Evolutionary conservation across 352 stramenopile genomes (phyloP), one percentile per base, ranked within the genome.

Genomic region (Globisporangium cystogenes): DNA sequence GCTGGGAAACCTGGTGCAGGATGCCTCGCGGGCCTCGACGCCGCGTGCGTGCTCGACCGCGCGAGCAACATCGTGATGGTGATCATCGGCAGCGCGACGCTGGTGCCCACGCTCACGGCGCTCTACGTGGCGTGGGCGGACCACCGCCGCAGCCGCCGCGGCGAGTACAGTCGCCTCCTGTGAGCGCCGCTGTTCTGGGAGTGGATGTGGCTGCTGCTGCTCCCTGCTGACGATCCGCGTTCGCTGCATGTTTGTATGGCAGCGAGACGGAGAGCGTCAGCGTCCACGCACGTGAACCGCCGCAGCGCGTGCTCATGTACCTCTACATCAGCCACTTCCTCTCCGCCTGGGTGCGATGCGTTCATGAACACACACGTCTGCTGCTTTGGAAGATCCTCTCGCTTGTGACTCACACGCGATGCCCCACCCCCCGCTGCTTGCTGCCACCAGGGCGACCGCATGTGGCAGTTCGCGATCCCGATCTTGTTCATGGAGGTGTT

Each of bases 401-500:
- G n/a, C n/a, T n/a, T n/a, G n/a, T n/a, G n/a, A n/a, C n/a, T n/a
- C n/a, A n/a, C n/a, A n/a, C n/a, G n/a, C n/a, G n/a, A n/a, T n/a
- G n/a, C n/a, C n/a, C n/a, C n/a, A n/a, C n/a, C n/a, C n/a, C n/a
- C n/a, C n/a, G n/a, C n/a, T n/a, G n/a, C n/a, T n/a, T 15, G n/a
- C n/a, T n/a, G 10, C 18, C 5, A 15, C 24, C 43, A 86, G 82
- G 80, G 82, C 10, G 82, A 93, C 45, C 72, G 72, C 27, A 90
- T 93, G 69, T 93, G 82, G 82, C 68, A 78, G 35, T 90, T 93
- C 56, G 79, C 82, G 4, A 71, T 90, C 12, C 82, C 82, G 48
- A 78, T 93, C 37, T 55, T 93, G 44, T 90, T 93, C 62, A 93
- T 93, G 72, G 82, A 93, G 45, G 78, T 93, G 51, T 93, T 93